Conservation (phyloP, 2,329 filamentous ascomycete genomes). For the Leptographium lundbergii region DNA sequence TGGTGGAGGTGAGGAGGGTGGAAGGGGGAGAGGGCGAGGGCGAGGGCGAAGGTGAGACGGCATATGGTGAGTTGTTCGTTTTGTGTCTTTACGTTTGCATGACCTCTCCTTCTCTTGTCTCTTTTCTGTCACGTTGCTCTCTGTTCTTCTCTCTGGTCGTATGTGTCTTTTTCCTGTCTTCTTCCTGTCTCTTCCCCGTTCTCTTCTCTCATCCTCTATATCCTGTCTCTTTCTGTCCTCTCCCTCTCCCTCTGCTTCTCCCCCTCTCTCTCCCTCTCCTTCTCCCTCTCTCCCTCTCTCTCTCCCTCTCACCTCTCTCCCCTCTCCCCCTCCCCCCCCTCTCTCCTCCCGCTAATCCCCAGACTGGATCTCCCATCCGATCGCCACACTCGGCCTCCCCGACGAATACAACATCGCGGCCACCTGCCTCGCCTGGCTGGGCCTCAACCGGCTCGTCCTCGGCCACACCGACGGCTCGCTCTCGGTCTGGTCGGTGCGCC, state of each 20-base stretch:
- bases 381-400: slow-evolving; percentile 30
- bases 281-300: not conserved
- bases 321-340: not conserved
- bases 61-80: slow-evolving; percentile 26
- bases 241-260: not conserved
- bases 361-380: slow-evolving; percentile 33
- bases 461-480: slow-evolving; percentile 46
- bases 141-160: too few species aligned
- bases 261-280: too few species aligned
- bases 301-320: not conserved
- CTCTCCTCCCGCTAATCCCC: slow-evolving; percentile 13
- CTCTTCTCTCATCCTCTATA: not conserved
- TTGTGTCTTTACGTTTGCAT: not conserved
- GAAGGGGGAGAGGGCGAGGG: too few species aligned
- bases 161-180: not conserved
- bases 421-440: slow-evolving; percentile 42
- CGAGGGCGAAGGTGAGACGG: not conserved
- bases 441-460: slow-evolving; percentile 39
- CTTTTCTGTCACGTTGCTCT: too few species aligned
- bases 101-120: not conserved
- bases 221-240: not conserved
- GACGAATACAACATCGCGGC: slow-evolving; percentile 35
- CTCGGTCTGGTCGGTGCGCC: slow-evolving; percentile 42
- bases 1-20: slow-evolving; percentile 29
- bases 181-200: not conserved